These are phyloP conservation scores for Rubroboletus pulcherrimus DNA, from an alignment of 768 basidiomycete species.

Conservation along the genomic window DNA sequence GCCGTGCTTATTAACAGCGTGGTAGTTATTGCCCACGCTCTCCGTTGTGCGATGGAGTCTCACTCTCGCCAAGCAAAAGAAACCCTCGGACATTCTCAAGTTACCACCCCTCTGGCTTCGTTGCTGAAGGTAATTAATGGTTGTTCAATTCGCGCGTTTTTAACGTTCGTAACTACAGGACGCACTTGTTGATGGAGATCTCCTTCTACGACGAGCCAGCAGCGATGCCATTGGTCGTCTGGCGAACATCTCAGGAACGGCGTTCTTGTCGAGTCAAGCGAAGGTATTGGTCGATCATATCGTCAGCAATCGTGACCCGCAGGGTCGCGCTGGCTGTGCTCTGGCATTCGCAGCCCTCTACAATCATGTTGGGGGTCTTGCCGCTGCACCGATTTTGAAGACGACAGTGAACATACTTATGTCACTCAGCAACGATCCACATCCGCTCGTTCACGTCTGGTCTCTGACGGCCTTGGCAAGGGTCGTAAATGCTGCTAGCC, in stretches of 20 bases:
- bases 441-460: conserved; percentile 95
- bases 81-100: conserved; percentile 59
- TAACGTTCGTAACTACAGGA: conserved; percentile 44
- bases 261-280: conserved; percentile 80
- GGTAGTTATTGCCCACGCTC: conserved; percentile 65
- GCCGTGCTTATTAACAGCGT: conserved; percentile 81
- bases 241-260: conserved; percentile 76
- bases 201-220: conserved; percentile 67
- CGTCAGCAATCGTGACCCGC: conserved; percentile 90
- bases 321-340: conserved; percentile 90
- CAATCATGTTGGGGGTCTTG: conserved; percentile 88
- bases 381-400: conserved; percentile 90
- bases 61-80: conserved; percentile 60
- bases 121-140: conserved; percentile 70
- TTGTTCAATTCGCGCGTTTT: conserved; percentile 6
- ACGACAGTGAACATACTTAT: conserved; percentile 94
- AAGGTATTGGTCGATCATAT: conserved; percentile 92
- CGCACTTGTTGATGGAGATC: conserved; percentile 76
- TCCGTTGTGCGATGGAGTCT: conserved; percentile 53
- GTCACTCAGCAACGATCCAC: conserved; percentile 93
- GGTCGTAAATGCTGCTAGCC: conserved; percentile 88
- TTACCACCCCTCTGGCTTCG: conserved; percentile 57
- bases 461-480: conserved; percentile 79
- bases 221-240: conserved; percentile 90
- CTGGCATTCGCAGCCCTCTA: conserved; percentile 91